phyloP scores from a whole-genome alignment of 2,329 filamentous ascomycete species.

The Colletotrichum sp. region DNA sequence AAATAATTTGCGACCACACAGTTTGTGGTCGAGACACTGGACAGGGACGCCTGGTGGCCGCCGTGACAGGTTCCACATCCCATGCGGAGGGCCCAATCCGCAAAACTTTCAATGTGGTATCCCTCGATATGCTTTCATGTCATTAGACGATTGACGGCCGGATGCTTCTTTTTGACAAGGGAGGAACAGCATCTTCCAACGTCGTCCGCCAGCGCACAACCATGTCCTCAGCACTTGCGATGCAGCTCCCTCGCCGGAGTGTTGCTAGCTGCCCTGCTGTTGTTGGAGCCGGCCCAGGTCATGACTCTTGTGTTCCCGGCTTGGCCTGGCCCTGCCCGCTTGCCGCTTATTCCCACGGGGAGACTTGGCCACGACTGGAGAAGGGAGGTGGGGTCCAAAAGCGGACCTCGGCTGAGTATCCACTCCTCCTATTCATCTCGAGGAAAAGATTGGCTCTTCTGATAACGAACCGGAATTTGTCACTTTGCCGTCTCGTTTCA shows the following conservation, averaged over 20 bases:
- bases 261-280: neutral
- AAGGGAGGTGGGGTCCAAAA: neutral
- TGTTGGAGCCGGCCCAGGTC: neutral
- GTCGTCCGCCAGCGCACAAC: neutral
- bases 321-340: neutral
- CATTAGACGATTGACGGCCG: neutral
- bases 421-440: constrained; percentile 8
- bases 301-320: neutral
- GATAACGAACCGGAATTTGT: neutral
- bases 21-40: neutral
- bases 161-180: neutral
- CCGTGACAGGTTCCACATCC: neutral
- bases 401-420: constrained; percentile 10
- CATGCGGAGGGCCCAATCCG: neutral
- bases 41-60: neutral
- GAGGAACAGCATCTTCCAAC: neutral
- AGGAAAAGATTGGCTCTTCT: neutral
- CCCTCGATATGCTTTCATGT: neutral
- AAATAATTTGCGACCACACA: constrained; percentile 3
- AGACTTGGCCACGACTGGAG: neutral
- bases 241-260: neutral
- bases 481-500: neutral
- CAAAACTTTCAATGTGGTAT: neutral
- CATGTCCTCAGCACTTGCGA: neutral
- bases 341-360: neutral